phyloP scores from a whole-genome alignment of 148 eudicot species.

The Selenicereus undatus region DNA sequence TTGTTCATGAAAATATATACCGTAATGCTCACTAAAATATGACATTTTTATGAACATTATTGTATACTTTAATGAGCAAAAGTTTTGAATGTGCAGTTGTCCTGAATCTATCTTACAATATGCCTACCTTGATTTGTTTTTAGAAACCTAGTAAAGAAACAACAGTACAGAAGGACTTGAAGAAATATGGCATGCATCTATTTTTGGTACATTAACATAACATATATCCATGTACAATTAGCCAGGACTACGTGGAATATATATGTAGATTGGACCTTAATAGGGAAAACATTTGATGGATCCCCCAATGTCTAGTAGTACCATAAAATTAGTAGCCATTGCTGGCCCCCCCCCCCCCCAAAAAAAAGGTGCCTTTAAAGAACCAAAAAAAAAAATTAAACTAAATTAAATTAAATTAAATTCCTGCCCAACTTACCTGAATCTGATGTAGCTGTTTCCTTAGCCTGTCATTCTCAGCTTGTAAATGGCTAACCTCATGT shows the following conservation, averaged over 20 bases:
- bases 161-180: too few species aligned
- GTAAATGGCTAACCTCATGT: slow-evolving; percentile 39
- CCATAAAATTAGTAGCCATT: not conserved
- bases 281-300: not conserved
- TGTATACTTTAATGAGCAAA: too few species aligned
- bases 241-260: not conserved
- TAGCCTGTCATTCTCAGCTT: slow-evolving; percentile 39
- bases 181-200: not conserved
- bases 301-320: not conserved
- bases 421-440: not conserved
- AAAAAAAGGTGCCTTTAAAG: not conserved
- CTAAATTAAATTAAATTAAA: not conserved
- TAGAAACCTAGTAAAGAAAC: too few species aligned
- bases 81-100: too few species aligned
- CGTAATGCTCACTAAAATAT: too few species aligned
- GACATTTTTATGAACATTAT: too few species aligned
- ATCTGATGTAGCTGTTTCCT: slow-evolving; percentile 37
- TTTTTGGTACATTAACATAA: not conserved
- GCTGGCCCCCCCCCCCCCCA: too few species aligned
- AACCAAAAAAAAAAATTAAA: not conserved
- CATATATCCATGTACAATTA: not conserved
- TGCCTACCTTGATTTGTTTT: too few species aligned
- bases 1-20: too few species aligned
- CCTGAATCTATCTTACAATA: too few species aligned
- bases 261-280: not conserved